Conservation (phyloP, 495 filamentous ascomycete genomes). For the Xylaria longipes region DNA sequence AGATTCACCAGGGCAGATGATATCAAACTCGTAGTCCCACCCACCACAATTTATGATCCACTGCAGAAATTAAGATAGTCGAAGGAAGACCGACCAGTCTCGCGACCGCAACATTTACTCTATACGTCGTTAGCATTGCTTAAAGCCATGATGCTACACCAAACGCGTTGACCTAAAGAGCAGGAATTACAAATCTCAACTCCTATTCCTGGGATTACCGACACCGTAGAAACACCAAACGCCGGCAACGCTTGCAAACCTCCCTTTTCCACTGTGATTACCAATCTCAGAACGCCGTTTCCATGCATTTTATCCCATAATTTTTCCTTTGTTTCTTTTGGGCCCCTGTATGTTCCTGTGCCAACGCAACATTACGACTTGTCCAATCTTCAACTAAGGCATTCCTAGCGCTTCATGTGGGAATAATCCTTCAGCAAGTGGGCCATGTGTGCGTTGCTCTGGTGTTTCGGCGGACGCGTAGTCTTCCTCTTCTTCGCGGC, state of each 20-base stretch:
- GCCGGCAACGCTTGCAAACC: slow-evolving; percentile 9
- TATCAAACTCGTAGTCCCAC: background rate
- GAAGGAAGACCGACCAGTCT: background rate
- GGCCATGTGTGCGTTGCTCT: slow-evolving; percentile 92
- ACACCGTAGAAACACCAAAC: slow-evolving; percentile 12
- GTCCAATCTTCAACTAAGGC: background rate
- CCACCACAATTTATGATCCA: background rate
- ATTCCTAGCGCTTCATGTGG: slow-evolving; percentile 50
- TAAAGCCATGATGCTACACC: background rate
- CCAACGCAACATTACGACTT: background rate
- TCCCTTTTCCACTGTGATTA: background rate
- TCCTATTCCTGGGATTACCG: background rate
- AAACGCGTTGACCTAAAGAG: background rate
- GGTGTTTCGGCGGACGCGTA: slow-evolving; percentile 71
- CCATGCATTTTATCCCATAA: background rate
- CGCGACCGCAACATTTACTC: background rate
- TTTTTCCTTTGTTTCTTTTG: background rate
- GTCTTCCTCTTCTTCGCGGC: slow-evolving; percentile 75
- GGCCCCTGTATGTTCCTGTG: background rate
- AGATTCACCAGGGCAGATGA: background rate
- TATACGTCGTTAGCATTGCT: background rate
- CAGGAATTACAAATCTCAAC: background rate
- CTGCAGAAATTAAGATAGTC: background rate
- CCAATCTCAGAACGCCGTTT: slow-evolving; percentile 18
- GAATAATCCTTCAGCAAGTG: slow-evolving; percentile 86